Percentiles rank a stretch among this genome's conserved stretches.
These are phyloP conservation scores for Willaertia magna DNA, from an alignment of 208 protist species.

Conservation along the genomic window DNA sequence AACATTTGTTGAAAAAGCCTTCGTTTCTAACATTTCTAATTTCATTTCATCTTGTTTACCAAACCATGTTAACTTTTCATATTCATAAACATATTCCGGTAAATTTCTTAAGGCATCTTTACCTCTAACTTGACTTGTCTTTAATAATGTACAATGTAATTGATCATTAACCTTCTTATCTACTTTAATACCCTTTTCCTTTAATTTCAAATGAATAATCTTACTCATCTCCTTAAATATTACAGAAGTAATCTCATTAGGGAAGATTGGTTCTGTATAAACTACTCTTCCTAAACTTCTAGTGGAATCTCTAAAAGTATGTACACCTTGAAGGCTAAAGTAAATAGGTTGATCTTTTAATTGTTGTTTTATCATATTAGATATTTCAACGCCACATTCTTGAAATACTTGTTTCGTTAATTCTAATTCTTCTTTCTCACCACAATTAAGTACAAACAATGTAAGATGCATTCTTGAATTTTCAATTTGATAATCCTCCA, in stretches of 20 bases:
- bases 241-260: neutral
- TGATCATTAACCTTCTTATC: neutral
- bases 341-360: neutral
- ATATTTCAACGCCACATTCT: neutral
- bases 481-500: neutral
- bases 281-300: neutral
- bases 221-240: neutral
- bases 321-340: neutral
- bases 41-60: neutral
- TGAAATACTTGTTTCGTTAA: neutral
- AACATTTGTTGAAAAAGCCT: no score
- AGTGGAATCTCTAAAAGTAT: neutral
- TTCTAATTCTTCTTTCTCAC: neutral
- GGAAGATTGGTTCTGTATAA: neutral
- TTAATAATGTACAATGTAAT: neutral
- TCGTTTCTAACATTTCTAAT: no score
- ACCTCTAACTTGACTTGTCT: neutral
- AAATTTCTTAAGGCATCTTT: neutral
- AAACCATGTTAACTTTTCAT: neutral
- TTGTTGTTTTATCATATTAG: neutral
- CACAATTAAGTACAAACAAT: neutral
- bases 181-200: neutral
- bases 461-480: neutral
- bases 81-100: neutral
- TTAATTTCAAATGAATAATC: neutral